Conservation (phyloP, 768 basidiomycete genomes). For the Coprinopsis sp. region DNA sequence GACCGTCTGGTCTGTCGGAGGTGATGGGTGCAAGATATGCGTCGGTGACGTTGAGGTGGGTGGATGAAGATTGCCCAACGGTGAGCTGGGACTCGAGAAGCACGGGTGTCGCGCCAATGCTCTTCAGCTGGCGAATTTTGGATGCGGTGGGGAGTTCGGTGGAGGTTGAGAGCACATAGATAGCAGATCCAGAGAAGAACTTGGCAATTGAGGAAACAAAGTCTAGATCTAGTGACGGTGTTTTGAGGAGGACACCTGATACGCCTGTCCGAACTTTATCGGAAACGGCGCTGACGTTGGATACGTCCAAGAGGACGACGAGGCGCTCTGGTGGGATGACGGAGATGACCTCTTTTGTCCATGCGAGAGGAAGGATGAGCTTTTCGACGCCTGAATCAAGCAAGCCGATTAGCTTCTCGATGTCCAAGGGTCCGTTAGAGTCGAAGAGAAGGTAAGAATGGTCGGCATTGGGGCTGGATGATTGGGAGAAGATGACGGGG, state of each 20-base stretch:
- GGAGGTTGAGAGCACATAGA: constrained; percentile 56
- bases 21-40: constrained; percentile 79
- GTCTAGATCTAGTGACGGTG: constrained; percentile 65
- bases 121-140: constrained; percentile 55
- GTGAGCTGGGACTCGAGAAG: constrained; percentile 71
- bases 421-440: constrained; percentile 34
- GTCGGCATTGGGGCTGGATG: constrained; percentile 25
- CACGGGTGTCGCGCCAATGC: constrained; percentile 60
- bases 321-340: constrained; percentile 67
- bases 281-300: constrained; percentile 67
- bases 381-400: constrained; percentile 81
- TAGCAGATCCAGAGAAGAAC: constrained; percentile 61
- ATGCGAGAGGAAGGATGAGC: constrained; percentile 67
- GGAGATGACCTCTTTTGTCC: constrained; percentile 64
- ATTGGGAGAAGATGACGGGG: constrained; percentile 58
- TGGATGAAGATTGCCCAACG: constrained; percentile 43
- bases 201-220: constrained; percentile 71
- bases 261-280: constrained; percentile 69
- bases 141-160: constrained; percentile 51
- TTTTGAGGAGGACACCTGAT: constrained; percentile 78
- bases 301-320: constrained; percentile 70
- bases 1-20: constrained; percentile 86
- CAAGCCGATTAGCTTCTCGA: constrained; percentile 55
- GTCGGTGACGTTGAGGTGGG: constrained; percentile 71
- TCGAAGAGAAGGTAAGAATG: constrained; percentile 56